phyloP scores from a whole-genome alignment of 352 stramenopile genomes.

The Pythium diclinum region DNA sequence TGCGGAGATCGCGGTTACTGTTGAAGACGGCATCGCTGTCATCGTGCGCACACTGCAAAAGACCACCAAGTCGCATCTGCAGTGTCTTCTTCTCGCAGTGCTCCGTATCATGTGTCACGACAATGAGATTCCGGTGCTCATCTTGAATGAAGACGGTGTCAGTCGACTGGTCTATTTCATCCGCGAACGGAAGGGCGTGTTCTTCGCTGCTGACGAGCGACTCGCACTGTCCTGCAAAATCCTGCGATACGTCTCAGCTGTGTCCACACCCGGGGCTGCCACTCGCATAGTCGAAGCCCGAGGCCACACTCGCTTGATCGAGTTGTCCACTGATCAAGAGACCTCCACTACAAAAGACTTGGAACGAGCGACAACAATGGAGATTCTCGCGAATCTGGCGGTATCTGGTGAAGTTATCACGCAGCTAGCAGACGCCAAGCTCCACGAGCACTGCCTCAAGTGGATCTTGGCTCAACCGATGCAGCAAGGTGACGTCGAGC shows the following conservation, averaged over 20 bases:
- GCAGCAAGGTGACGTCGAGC: neutral
- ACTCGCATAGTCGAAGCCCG: slow-evolving; percentile 37
- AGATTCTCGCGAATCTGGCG: slow-evolving; percentile 52
- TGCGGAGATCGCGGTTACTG: slow-evolving; percentile 60
- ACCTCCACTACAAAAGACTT: slow-evolving; percentile 12
- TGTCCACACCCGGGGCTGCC: slow-evolving; percentile 24
- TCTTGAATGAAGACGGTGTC: slow-evolving; percentile 43
- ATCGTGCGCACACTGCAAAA: slow-evolving; percentile 45
- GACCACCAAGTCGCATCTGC: slow-evolving; percentile 32
- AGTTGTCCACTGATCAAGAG: slow-evolving; percentile 30
- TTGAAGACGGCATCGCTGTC: slow-evolving; percentile 66
- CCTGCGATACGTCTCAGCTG: slow-evolving; percentile 39
- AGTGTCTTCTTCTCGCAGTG: slow-evolving; percentile 48
- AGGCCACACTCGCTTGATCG: slow-evolving; percentile 40
- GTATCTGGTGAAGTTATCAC: slow-evolving; percentile 27
- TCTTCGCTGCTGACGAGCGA: slow-evolving; percentile 33
- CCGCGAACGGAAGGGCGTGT: slow-evolving; percentile 31
- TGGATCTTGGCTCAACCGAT: slow-evolving; percentile 27
- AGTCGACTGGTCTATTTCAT: slow-evolving; percentile 45
- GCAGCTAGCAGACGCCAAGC: slow-evolving; percentile 36
- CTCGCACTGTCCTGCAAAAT: slow-evolving; percentile 44
- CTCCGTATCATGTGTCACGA: slow-evolving; percentile 55
- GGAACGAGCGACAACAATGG: slow-evolving; percentile 29
- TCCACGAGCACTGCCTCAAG: slow-evolving; percentile 47
- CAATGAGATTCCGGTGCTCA: slow-evolving; percentile 63